A percentile compares a stretch with the other conserved stretches of the same genome.
Conservation (phyloP, 192 early-diverging fungal genomes). For the Mortierella claussenii region DNA sequence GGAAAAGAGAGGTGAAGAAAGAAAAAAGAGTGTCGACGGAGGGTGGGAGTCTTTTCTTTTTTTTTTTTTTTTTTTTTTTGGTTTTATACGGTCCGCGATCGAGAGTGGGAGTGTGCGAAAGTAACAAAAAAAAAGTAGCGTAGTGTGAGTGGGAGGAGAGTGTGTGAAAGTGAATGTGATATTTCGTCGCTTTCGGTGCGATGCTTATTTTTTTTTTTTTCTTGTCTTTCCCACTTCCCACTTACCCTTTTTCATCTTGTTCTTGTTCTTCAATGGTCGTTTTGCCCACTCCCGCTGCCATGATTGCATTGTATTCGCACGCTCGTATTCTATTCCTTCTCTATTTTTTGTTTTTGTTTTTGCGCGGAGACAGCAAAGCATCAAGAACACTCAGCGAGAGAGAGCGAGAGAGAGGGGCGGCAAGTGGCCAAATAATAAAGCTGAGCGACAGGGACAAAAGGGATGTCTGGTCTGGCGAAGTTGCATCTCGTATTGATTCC, state of each 20-base stretch:
- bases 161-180: conserved; percentile 31
- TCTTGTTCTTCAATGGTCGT: neutral
- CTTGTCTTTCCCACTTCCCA: neutral
- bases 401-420: neutral
- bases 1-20: neutral
- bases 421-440: neutral
- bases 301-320: too few relatives aligned
- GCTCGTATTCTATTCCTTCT: too few relatives aligned
- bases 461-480: neutral
- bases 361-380: too few relatives aligned
- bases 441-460: neutral
- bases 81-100: neutral
- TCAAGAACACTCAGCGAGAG: too few relatives aligned
- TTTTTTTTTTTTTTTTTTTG: conserved; percentile 5
- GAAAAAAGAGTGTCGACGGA: conserved; percentile 13
- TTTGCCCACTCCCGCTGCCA: too few relatives aligned
- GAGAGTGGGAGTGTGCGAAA: neutral
- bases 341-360: neutral
- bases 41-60: conserved; percentile 3
- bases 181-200: neutral
- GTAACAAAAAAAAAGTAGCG: neutral
- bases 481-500: conserved; percentile 9
- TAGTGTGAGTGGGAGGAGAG: conserved; percentile 1
- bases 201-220: neutral
- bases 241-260: neutral